Conservation (phyloP, 1,284 basidiomycete species). For the Vanrija humicola region DNA sequence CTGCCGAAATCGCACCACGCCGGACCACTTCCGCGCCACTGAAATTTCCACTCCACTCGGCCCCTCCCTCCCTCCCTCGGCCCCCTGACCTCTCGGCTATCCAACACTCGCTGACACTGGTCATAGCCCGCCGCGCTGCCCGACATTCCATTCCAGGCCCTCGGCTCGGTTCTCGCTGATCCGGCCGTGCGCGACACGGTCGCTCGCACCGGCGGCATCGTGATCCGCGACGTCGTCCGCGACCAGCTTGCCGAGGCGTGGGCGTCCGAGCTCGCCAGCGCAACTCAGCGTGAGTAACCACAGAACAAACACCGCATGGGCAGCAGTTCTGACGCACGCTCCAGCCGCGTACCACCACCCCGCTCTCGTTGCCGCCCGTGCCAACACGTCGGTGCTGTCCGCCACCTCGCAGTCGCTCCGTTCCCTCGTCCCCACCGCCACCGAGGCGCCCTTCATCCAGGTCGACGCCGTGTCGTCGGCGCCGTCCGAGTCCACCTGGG, state of each 20-base stretch:
- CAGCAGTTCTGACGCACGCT: constrained; percentile 2
- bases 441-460: constrained; percentile 18
- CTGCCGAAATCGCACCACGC: too few species aligned
- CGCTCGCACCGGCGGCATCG: constrained; percentile 26
- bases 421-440: constrained; percentile 13
- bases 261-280: constrained; percentile 22
- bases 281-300: too few species aligned
- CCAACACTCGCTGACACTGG: neutral
- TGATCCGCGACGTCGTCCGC: constrained; percentile 40
- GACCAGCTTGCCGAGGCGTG: constrained; percentile 34
- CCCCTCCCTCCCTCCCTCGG: too few species aligned
- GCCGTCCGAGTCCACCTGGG: constrained; percentile 10
- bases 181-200: constrained; percentile 3
- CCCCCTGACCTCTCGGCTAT: neutral
- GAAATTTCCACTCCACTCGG: neutral
- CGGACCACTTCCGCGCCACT: neutral
- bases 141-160: constrained; percentile 32
- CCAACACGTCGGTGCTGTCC: constrained; percentile 34
- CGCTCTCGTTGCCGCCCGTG: constrained; percentile 30
- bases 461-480: constrained; percentile 20
- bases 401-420: constrained; percentile 26
- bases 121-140: constrained; percentile 11
- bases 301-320: too few species aligned
- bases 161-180: constrained; percentile 21
- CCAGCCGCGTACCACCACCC: constrained; percentile 36